Evolutionary conservation across 2,329 filamentous ascomycete genomes (phyloP).

Genomic region (Paraphoma sp.): DNA sequence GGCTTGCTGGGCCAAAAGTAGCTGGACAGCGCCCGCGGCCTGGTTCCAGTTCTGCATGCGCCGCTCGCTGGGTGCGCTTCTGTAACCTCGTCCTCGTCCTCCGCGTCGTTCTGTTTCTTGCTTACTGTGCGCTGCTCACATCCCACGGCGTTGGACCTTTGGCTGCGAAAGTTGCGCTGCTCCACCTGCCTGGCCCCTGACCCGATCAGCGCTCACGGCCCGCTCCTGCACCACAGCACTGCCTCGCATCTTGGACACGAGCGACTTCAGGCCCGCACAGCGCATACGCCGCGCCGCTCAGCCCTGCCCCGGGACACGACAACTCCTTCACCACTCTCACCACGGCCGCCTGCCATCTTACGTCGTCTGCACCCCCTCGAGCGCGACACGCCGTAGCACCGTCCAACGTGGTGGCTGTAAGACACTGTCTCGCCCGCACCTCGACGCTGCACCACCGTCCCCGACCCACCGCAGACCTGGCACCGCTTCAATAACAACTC

Average conservation of each 20-base stretch:
- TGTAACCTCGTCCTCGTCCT: too few relatives aligned
- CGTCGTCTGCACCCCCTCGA: not conserved
- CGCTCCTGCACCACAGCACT: conserved; percentile 9
- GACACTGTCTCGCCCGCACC: not conserved
- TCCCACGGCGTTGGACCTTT: not conserved
- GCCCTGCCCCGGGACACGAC: not conserved
- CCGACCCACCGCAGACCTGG: conserved; percentile 9
- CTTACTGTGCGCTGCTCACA: not conserved
- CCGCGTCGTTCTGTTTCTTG: not conserved
- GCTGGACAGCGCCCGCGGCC: not conserved
- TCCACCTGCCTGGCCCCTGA: not conserved
- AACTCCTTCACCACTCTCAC: not conserved
- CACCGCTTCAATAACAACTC: conserved; percentile 8
- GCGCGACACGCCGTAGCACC: not conserved
- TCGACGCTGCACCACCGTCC: not conserved
- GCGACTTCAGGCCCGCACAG: not conserved
- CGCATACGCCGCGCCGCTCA: not conserved
- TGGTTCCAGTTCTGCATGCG: not conserved
- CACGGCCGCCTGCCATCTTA: not conserved
- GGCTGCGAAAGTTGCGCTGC: not conserved
- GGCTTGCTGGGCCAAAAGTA: not conserved
- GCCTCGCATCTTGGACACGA: conserved; percentile 5
- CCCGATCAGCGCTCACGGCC: not conserved
- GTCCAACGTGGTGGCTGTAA: not conserved
- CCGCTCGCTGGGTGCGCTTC: not conserved